A percentile compares a stretch with the other conserved stretches of the same genome.
Conservation (phyloP, 768 basidiomycete species). For the Sarcodon aspratus region DNA sequence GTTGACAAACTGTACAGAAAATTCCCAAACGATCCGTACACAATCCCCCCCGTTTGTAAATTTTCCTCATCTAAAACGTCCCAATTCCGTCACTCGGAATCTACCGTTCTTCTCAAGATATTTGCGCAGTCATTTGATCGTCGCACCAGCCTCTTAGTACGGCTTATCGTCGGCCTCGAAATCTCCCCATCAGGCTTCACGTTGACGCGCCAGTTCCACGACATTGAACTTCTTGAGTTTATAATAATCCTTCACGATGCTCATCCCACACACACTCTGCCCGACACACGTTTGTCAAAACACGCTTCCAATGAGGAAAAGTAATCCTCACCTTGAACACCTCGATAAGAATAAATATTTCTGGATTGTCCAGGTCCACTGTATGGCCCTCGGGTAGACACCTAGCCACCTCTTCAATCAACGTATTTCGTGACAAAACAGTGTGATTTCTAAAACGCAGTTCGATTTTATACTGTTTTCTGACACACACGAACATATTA, state of each 20-base stretch:
- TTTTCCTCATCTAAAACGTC: too few species aligned
- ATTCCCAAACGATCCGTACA: too few species aligned
- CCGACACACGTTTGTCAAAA: neutral
- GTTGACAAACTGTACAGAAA: too few species aligned
- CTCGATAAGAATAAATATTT: conserved; percentile 69
- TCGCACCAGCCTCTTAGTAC: too few species aligned
- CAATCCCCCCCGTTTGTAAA: too few species aligned
- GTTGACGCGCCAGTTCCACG: conserved; percentile 45
- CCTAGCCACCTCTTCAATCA: conserved; percentile 60
- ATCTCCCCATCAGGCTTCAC: conserved; percentile 5
- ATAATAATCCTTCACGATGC: conserved; percentile 66
- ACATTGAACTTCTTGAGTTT: conserved; percentile 68
- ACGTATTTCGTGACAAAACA: conserved; percentile 41
- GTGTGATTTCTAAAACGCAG: conserved; percentile 66
- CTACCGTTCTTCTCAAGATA: too few species aligned
- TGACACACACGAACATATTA: neutral
- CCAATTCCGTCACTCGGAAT: too few species aligned
- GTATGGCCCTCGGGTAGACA: conserved; percentile 58
- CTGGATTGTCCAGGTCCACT: conserved; percentile 58
- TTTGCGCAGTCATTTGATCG: too few species aligned
- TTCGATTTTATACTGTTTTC: conserved; percentile 72
- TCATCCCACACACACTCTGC: conserved; percentile 67
- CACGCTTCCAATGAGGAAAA: neutral
- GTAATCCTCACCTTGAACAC: conserved; percentile 59
- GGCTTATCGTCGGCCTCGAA: too few species aligned